Conservation (phyloP, 1,284 basidiomycete species). For the Papiliotrema nemorosa region DNA sequence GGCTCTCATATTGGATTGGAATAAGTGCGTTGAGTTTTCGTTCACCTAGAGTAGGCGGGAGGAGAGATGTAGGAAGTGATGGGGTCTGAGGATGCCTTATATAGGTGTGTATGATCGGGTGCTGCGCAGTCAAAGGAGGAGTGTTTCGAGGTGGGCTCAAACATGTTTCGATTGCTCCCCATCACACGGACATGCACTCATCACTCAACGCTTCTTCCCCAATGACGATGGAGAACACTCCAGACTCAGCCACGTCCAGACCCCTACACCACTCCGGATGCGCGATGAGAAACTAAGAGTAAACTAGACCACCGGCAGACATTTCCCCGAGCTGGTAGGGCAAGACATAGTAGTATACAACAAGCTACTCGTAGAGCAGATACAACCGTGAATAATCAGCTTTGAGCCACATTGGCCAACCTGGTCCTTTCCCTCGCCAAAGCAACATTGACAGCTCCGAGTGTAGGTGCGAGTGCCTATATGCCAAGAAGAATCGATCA, state of each 20-base stretch:
- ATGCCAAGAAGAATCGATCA: not conserved
- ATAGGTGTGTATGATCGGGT: not conserved
- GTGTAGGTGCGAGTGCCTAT: conserved; percentile 74
- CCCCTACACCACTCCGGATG: too few relatives aligned
- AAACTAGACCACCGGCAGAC: too few relatives aligned
- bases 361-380: not conserved
- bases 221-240: too few relatives aligned
- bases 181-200: too few relatives aligned
- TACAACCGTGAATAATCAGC: not conserved
- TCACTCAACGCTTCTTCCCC: too few relatives aligned
- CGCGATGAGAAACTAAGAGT: too few relatives aligned
- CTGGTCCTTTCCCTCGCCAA: conserved; percentile 47
- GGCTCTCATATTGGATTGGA: not conserved
- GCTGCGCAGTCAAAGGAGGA: too few relatives aligned
- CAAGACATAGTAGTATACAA: not conserved
- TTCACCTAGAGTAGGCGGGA: not conserved
- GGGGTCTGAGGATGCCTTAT: not conserved
- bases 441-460: conserved; percentile 74
- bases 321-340: too few relatives aligned
- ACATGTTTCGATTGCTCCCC: too few relatives aligned
- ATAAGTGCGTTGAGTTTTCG: not conserved
- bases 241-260: too few relatives aligned
- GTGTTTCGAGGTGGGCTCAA: too few relatives aligned
- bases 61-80: not conserved
- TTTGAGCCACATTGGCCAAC: not conserved